These are phyloP conservation scores for Aethionema arabicum DNA, from an alignment of 345 rosid species.

Conservation along the genomic window DNA sequence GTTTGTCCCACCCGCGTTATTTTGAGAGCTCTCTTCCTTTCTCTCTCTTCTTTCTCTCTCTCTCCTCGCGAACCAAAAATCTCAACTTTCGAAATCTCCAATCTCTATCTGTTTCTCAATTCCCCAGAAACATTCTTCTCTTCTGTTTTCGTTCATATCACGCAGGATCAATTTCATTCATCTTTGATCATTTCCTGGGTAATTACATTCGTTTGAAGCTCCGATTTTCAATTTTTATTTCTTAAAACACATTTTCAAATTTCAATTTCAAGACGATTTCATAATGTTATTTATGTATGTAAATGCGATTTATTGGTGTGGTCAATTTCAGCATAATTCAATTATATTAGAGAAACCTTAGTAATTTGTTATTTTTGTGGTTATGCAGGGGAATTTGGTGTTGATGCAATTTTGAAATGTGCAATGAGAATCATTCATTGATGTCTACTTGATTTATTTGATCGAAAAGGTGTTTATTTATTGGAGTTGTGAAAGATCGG, in stretches of 20 bases:
- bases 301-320: neutral
- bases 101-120: neutral
- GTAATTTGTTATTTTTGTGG: neutral
- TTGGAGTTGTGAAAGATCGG: neutral
- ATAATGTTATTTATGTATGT: neutral
- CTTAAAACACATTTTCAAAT: neutral
- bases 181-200: too few species aligned
- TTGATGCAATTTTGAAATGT: neutral
- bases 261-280: conserved; percentile 11
- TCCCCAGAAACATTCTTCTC: conserved; percentile 30
- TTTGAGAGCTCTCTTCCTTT: conserved; percentile 33
- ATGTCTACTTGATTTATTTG: conserved; percentile 20
- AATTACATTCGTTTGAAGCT: too few species aligned
- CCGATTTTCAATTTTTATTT: conserved; percentile 4
- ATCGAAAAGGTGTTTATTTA: conserved; percentile 16
- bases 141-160: neutral
- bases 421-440: conserved; percentile 18
- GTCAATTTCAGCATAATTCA: neutral
- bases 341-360: conserved; percentile 1
- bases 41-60: conserved; percentile 24
- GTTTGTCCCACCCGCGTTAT: conserved; percentile 34
- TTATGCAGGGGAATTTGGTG: conserved; percentile 21
- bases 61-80: conserved; percentile 32
- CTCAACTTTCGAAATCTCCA: conserved; percentile 32
- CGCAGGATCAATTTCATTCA: neutral